Evolutionary conservation across 1,284 basidiomycete genomes (phyloP).

Genomic region (Irpex lacteus): DNA sequence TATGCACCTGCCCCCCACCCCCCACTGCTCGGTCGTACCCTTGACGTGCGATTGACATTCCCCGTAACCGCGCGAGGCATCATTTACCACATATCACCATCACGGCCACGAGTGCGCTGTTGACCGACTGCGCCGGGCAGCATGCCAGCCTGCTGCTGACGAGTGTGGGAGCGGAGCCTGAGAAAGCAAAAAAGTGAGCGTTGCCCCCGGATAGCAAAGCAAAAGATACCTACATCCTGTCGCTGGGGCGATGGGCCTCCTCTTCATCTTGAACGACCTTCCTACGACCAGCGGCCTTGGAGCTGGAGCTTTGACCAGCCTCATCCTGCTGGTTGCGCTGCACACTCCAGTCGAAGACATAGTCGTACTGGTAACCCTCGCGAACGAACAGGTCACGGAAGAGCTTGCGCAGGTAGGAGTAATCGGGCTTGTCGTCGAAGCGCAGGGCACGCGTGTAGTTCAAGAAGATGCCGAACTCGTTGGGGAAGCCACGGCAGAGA

Average conservation of each 20-base stretch:
- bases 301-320: constrained; percentile 50
- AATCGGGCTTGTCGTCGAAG: constrained; percentile 98
- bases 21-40: constrained; percentile 58
- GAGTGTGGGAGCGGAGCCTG: constrained; percentile 83
- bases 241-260: constrained; percentile 62
- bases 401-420: constrained; percentile 96
- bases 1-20: constrained; percentile 54
- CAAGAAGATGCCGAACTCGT: constrained; percentile 96
- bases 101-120: constrained; percentile 61
- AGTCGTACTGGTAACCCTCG: constrained; percentile 97
- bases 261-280: constrained; percentile 81
- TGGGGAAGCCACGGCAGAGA: constrained; percentile 95
- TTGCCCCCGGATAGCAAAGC: constrained; percentile 17
- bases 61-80: constrained; percentile 16
- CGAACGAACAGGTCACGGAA: constrained; percentile 98
- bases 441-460: constrained; percentile 96
- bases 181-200: constrained; percentile 25
- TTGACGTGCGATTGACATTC: constrained; percentile 41
- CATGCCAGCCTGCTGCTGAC: constrained; percentile 59
- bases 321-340: constrained; percentile 74
- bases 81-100: constrained; percentile 74
- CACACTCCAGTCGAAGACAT: constrained; percentile 97
- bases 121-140: constrained; percentile 61
- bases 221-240: constrained; percentile 64
- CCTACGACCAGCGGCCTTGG: constrained; percentile 61